These are phyloP conservation scores for Aurifilum marmelostoma DNA, from an alignment of 2,329 filamentous ascomycete species.

Conservation along the genomic window DNA sequence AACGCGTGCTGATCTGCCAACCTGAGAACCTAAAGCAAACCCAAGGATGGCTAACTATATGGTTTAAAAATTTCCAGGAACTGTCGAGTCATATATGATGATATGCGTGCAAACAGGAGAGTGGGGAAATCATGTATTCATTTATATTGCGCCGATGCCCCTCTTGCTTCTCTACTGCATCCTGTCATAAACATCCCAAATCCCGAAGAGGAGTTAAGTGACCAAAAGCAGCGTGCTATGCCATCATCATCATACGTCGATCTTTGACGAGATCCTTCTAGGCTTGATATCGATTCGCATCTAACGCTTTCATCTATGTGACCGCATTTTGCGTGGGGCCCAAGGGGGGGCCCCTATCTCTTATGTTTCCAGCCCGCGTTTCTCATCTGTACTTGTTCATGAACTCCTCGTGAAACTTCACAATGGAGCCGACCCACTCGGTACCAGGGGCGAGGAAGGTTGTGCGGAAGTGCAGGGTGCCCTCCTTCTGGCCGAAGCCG, in stretches of 20 bases:
- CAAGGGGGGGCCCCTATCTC: too few relatives aligned
- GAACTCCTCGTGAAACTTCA: slow-evolving; percentile 89
- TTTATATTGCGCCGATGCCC: not conserved
- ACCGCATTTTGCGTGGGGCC: not conserved
- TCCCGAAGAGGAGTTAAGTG: too few relatives aligned
- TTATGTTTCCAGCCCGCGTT: slow-evolving; percentile 20
- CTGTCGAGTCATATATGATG: too few relatives aligned
- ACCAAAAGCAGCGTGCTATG: not conserved
- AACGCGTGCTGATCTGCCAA: not conserved
- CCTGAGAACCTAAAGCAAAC: too few relatives aligned
- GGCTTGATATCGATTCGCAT: not conserved
- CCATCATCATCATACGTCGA: not conserved
- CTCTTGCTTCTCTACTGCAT: not conserved
- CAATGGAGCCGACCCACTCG: slow-evolving; percentile 86
- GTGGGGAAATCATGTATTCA: too few relatives aligned
- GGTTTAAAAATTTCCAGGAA: too few relatives aligned
- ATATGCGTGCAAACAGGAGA: too few relatives aligned
- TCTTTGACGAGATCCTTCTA: not conserved
- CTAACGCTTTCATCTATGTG: not conserved
- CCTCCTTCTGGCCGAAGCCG: slow-evolving; percentile 92
- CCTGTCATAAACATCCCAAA: not conserved
- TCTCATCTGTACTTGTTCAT: slow-evolving; percentile 75
- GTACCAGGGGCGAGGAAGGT: slow-evolving; percentile 96
- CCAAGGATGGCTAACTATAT: too few relatives aligned
- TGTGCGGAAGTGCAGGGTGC: slow-evolving; percentile 90